Percentiles rank a stretch among this genome's conserved stretches.
These are phyloP conservation scores for Clonostachys chloroleuca DNA, from an alignment of 2,329 filamentous ascomycete genomes.

Conservation along the genomic window DNA sequence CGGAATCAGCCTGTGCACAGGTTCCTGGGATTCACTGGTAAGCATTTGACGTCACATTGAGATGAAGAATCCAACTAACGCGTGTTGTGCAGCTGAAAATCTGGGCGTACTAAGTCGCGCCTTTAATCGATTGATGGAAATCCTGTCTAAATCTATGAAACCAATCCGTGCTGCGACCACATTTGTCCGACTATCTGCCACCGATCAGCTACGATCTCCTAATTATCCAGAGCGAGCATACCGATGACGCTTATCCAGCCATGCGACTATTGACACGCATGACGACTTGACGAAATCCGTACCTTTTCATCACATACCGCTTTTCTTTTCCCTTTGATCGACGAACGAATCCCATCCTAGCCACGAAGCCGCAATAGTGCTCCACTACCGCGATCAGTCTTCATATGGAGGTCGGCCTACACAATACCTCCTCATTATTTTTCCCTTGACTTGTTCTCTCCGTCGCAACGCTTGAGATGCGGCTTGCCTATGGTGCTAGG, in stretches of 20 bases:
- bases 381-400: not conserved
- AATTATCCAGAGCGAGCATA: conserved; percentile 13
- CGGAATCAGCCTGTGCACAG: conserved; percentile 97
- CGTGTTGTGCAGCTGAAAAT: conserved; percentile 65
- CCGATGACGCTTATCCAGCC: conserved; percentile 19
- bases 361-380: no score
- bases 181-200: not conserved
- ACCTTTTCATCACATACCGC: not conserved
- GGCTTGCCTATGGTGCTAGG: no score
- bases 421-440: not conserved
- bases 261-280: conserved; percentile 27
- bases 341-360: not conserved
- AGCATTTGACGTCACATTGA: conserved; percentile 28
- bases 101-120: conserved; percentile 68
- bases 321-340: not conserved
- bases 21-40: conserved; percentile 99
- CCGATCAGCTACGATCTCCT: not conserved
- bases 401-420: not conserved
- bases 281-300: conserved; percentile 31
- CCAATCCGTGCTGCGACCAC: not conserved
- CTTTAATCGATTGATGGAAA: not conserved
- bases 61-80: not conserved
- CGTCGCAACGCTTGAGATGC: no score
- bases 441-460: not conserved
- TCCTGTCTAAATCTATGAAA: not conserved